Base-by-base conservation (phyloP, 352 stramenopile species). In the Thalassiosira sp. region DNA sequence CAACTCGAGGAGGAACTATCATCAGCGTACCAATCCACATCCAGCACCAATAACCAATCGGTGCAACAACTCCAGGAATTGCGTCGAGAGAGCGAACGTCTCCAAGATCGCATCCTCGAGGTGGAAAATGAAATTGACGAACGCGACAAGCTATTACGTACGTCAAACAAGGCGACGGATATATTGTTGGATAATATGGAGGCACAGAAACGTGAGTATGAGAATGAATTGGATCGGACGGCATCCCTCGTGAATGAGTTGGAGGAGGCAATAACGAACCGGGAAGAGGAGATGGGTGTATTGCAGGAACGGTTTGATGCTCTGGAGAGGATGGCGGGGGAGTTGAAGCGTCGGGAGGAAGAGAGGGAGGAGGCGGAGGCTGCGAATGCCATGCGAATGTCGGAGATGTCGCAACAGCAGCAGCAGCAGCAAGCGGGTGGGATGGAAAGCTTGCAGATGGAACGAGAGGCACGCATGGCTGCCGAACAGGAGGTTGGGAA, bases 121-220 rank as follows among this genome's bases (percentile, higher is more conserved):
- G 46, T 79, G 16, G 68, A 82, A 48, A 65, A 71, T 33, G 62
- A 74, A 13, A 70, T 82, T 40, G 66, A 73, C 20, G 66, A 82
- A 35, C 49, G 74, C 24, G 74, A 82, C 58, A 53, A 56, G 31
- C 60, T 77, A 0, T 24, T 82, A 22, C 61, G 63, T 20, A 82
- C 67, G 8, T 70, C 28, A 15, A 82, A 82, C 48, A 82, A 82
- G 67, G 74, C 74, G 0, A 72, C 74, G 0, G 74, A 82, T 52
- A 82, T 82, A 45, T 40, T 82, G 25, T 45, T 82, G n/a, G 59
- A 73, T 56, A 76, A 73, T 16, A 78, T 82, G 67, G 74, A 82
- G 37, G 37, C 53, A 0, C 59, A 77, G 48, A 82, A 82, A 27
- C 57, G 57, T 27, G 58, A 64, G n/a, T 78, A 82, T 24, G 74